These are phyloP conservation scores for Didymella glomerata DNA, from an alignment of 2,329 filamentous ascomycete genomes.

Conservation along the genomic window DNA sequence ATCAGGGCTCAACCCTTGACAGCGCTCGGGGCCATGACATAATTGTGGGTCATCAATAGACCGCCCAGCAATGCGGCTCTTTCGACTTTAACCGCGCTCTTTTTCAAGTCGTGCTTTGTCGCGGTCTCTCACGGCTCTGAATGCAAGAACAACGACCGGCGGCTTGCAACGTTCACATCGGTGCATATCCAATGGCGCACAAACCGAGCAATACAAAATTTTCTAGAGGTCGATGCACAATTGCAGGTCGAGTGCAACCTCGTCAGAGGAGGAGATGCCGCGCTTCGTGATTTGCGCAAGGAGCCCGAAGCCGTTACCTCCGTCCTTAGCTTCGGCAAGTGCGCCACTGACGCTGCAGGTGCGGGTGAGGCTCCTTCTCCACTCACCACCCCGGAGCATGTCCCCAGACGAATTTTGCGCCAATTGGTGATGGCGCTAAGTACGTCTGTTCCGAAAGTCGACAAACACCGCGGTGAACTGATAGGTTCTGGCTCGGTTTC, in stretches of 20 bases:
- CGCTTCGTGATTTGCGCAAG: slow-evolving; percentile 12
- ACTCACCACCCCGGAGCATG: slow-evolving; percentile 3
- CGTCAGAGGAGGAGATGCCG: neutral
- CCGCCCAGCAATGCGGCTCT: slow-evolving; percentile 11
- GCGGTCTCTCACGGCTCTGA: neutral
- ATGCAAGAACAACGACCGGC: neutral
- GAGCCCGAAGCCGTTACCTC: slow-evolving; percentile 12
- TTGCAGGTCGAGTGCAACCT: slow-evolving; percentile 1
- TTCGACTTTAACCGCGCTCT: slow-evolving; percentile 2
- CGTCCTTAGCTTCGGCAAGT: slow-evolving; percentile 10
- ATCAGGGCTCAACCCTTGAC: slow-evolving; percentile 5
- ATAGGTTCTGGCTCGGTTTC: slow-evolving; percentile 1
- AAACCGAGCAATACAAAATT: neutral
- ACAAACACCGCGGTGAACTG: neutral
- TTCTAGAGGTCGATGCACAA: neutral
- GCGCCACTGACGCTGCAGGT: slow-evolving; percentile 21
- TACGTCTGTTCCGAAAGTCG: neutral
- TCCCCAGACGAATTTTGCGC: slow-evolving; percentile 12
- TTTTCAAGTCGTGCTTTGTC: neutral
- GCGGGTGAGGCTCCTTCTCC: slow-evolving; percentile 14
- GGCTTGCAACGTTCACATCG: neutral
- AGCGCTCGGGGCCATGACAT: slow-evolving; percentile 4
- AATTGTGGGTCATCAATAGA: slow-evolving; percentile 6
- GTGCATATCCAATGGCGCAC: neutral
- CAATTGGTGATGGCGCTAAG: slow-evolving; percentile 13